phyloP scores from a whole-genome alignment of 306 rosid genomes.

The Cucurbita pepo region DNA sequence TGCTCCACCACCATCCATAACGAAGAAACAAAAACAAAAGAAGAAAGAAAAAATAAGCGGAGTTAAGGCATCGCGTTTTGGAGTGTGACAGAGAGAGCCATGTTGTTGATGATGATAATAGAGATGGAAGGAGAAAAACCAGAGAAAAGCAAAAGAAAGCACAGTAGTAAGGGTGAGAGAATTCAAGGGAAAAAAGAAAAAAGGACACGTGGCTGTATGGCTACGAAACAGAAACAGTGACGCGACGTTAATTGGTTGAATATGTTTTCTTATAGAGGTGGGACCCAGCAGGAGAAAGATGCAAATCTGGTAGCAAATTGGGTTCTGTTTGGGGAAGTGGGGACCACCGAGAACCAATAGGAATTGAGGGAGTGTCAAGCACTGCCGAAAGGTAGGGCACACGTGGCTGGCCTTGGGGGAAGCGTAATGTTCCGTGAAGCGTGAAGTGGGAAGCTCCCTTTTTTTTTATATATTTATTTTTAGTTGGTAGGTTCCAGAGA shows the following conservation, averaged over 20 bases:
- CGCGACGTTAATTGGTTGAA: constrained; percentile 10
- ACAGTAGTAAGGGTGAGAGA: background rate
- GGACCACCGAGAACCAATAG: constrained; percentile 16
- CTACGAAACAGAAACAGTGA: background rate
- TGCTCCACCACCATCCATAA: constrained; percentile 17
- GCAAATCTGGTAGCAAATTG: constrained; percentile 9
- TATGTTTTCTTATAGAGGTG: background rate
- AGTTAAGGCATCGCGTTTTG: background rate
- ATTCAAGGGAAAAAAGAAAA: background rate
- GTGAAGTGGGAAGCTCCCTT: background rate
- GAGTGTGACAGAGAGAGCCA: background rate
- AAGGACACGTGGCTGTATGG: background rate
- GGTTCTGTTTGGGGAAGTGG: constrained; percentile 3
- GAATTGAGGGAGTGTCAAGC: constrained; percentile 17
- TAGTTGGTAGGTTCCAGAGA: background rate
- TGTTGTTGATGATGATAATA: background rate
- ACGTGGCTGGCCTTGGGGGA: constrained; percentile 20
- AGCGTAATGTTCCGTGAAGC: constrained; percentile 10
- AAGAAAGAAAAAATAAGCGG: too few species aligned
- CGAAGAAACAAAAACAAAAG: background rate
- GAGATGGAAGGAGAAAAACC: background rate
- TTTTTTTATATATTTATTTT: background rate
- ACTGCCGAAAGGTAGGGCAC: constrained; percentile 25
- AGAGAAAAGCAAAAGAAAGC: background rate
- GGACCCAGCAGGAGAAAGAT: constrained; percentile 7